Conservation (phyloP, 169 alveolate species). For the Pseudocohnilembus persalinus region DNA sequence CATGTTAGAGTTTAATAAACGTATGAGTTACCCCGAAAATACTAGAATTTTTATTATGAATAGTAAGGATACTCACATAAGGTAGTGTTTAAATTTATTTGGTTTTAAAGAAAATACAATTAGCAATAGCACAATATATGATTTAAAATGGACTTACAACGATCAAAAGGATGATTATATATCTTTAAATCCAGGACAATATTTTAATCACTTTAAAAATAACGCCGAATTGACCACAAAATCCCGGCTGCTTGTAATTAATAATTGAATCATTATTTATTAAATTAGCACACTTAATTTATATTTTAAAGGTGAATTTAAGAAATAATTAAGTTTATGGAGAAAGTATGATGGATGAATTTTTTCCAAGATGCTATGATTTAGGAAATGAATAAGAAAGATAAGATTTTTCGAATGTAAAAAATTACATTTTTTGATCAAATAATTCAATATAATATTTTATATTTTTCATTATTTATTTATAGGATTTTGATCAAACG, state of each 20-base stretch:
- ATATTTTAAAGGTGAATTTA: not conserved
- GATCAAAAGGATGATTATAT: not conserved
- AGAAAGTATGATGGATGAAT: not conserved
- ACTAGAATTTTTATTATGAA: not conserved
- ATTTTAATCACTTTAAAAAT: not conserved
- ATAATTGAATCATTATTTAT: no score
- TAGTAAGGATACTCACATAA: not conserved
- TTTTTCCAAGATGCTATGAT: not conserved
- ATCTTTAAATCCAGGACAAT: not conserved
- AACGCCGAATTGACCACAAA: not conserved
- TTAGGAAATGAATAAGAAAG: not conserved
- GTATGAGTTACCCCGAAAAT: no score
- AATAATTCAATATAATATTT: no score
- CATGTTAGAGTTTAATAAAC: no score
- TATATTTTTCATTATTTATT: no score
- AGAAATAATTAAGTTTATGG: not conserved
- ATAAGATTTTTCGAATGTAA: no score
- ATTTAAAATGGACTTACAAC: not conserved
- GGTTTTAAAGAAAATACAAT: not conserved
- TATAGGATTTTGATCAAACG: no score
- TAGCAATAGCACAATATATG: not conserved
- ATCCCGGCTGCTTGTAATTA: not conserved
- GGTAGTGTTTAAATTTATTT: not conserved
- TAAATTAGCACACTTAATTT: no score
- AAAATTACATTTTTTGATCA: no score